phyloP scores from a whole-genome alignment of 192 early-diverging fungal genomes.

The Coemansia sp. region DNA sequence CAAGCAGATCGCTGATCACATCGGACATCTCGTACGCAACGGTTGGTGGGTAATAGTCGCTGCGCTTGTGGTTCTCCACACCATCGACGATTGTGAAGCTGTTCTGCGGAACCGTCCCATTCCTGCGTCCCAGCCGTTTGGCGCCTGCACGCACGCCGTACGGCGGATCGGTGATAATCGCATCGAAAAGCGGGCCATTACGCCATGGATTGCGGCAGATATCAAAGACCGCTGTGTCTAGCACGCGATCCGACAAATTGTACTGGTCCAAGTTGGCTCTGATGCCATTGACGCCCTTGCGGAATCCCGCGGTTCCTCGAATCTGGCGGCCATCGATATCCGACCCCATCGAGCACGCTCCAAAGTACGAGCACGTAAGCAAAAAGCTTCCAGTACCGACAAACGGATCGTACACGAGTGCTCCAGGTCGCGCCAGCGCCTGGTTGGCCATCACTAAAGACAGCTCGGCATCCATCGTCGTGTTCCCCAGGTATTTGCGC shows the following conservation, averaged over 20 bases:
- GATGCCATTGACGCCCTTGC: slow-evolving; percentile 54
- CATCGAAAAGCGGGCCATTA: slow-evolving; percentile 67
- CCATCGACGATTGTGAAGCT: slow-evolving; percentile 44
- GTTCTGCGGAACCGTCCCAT: slow-evolving; percentile 24
- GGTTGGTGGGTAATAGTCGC: slow-evolving; percentile 84
- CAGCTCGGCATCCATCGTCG: slow-evolving; percentile 97
- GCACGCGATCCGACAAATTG: slow-evolving; percentile 63
- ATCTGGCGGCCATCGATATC: slow-evolving; percentile 99
- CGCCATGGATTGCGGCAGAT: slow-evolving; percentile 86
- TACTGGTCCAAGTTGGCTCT: slow-evolving; percentile 87
- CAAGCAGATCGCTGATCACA: slow-evolving; percentile 79
- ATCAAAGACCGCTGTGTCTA: slow-evolving; percentile 86
- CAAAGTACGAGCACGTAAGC: slow-evolving; percentile 92
- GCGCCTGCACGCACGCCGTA: slow-evolving; percentile 98
- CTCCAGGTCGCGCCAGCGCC: slow-evolving; percentile 72
- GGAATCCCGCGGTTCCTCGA: slow-evolving; percentile 68
- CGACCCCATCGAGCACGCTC: slow-evolving; percentile 84
- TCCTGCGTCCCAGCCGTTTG: slow-evolving; percentile 78
- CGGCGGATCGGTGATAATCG: slow-evolving; percentile 92
- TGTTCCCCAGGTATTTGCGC: slow-evolving; percentile 91
- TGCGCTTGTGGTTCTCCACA: slow-evolving; percentile 43
- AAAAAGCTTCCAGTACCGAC: slow-evolving; percentile 95
- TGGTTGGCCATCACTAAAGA: slow-evolving; percentile 96
- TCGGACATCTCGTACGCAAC: slow-evolving; percentile 94
- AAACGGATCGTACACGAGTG: slow-evolving; percentile 93